Evolutionary conservation across 129 eudicot species (phyloP).

Genomic region (Apium graveolens): DNA sequence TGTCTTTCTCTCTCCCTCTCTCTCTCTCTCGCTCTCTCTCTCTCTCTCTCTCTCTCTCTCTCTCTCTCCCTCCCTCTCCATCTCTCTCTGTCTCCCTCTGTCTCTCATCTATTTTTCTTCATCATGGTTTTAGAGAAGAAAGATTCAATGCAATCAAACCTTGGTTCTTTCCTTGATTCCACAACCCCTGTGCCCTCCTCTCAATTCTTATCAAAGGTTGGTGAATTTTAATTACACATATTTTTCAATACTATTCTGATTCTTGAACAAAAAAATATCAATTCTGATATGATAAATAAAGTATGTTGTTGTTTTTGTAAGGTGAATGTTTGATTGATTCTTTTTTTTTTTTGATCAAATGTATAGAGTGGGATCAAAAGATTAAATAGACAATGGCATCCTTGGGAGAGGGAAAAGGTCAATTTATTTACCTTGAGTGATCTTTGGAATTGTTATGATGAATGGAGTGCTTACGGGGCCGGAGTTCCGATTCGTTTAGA

Average conservation of each 20-base stretch:
- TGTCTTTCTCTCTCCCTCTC: conserved; percentile 3
- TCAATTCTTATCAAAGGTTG: conserved; percentile 72
- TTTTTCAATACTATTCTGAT: background rate
- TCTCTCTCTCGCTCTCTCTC: background rate
- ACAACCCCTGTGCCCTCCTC: conserved; percentile 68
- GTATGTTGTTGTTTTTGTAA: background rate
- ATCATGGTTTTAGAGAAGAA: conserved; percentile 19
- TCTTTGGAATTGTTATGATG: conserved; percentile 88
- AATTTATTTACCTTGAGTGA: conserved; percentile 62
- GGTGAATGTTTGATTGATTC: background rate
- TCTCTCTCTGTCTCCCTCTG: background rate
- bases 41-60: background rate
- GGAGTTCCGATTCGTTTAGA: conserved; percentile 67
- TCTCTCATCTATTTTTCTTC: background rate
- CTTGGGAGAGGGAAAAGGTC: conserved; percentile 73
- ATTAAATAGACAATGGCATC: conserved; percentile 81
- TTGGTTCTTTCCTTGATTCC: conserved; percentile 53
- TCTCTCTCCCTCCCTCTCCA: no score
- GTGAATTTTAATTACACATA: background rate
- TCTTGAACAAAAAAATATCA: background rate
- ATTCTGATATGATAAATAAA: background rate
- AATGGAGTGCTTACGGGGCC: conserved; percentile 97
- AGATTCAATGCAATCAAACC: conserved; percentile 56
- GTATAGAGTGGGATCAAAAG: conserved; percentile 51
- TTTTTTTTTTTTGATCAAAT: conserved; percentile 4